These are phyloP conservation scores for Arthrobotrys iridis DNA, from an alignment of 2,329 filamentous ascomycete genomes.

Conservation along the genomic window DNA sequence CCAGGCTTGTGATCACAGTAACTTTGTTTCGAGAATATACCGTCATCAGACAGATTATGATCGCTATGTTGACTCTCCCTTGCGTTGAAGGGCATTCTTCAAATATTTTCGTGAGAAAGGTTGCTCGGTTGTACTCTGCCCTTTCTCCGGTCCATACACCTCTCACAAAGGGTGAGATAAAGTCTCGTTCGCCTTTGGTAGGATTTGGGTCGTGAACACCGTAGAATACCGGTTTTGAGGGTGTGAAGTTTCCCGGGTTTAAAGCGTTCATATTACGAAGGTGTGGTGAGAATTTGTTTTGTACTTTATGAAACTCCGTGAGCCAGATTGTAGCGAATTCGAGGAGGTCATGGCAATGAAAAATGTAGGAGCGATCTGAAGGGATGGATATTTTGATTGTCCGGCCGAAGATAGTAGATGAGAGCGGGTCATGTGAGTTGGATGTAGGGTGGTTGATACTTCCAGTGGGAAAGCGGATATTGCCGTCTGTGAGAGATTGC, in stretches of 20 bases:
- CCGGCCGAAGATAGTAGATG: not conserved
- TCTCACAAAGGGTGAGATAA: not conserved
- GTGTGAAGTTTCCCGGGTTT: not conserved
- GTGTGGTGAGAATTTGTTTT: not conserved
- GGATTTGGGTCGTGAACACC: not conserved
- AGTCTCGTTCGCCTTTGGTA: not conserved
- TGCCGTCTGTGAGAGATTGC: not conserved
- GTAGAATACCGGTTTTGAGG: constrained; percentile 1
- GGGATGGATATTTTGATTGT: constrained; percentile 4
- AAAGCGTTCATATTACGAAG: constrained; percentile 2
- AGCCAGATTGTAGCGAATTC: constrained; percentile 14
- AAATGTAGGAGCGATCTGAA: not conserved
- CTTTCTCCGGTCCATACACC: constrained; percentile 19
- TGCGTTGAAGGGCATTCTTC: constrained; percentile 24
- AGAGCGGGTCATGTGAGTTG: not conserved
- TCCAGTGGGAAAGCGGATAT: constrained; percentile 16
- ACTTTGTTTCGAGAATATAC: not conserved
- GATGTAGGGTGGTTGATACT: not conserved
- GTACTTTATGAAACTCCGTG: not conserved
- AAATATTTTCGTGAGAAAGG: constrained; percentile 11
- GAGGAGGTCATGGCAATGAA: not conserved
- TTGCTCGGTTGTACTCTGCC: constrained; percentile 22
- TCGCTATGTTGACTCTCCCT: constrained; percentile 26
- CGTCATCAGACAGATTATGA: constrained; percentile 8
- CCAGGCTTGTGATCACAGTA: constrained; percentile 7